Evolutionary conservation across 2,329 filamentous ascomycete genomes (phyloP).

Genomic region (Colletotrichum godetiae): DNA sequence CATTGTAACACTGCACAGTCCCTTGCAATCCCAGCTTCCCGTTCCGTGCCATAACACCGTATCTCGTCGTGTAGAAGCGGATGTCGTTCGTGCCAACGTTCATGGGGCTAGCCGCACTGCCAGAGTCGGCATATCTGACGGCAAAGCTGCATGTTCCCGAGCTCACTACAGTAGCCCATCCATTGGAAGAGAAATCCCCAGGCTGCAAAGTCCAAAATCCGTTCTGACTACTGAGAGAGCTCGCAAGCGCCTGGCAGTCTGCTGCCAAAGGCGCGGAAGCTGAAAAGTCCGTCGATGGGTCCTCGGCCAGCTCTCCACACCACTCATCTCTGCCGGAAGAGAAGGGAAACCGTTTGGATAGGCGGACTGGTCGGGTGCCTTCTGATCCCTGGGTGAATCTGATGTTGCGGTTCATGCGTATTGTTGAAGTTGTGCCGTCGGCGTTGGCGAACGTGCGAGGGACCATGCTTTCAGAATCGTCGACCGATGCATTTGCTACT

Average conservation of each 20-base stretch:
- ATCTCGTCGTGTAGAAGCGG: constrained; percentile 29
- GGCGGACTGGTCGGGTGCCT: constrained; percentile 8
- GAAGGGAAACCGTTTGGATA: constrained; percentile 19
- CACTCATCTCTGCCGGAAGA: constrained; percentile 32
- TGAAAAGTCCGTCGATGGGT: constrained; percentile 22
- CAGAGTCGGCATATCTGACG: constrained; percentile 10
- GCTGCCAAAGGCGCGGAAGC: constrained; percentile 23
- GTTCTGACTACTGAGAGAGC: background rate
- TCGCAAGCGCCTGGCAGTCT: constrained; percentile 24
- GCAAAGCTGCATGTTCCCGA: constrained; percentile 34
- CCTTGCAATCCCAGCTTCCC: constrained; percentile 29
- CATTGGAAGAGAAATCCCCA: constrained; percentile 19
- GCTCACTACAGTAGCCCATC: constrained; percentile 28
- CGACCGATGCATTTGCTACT: background rate
- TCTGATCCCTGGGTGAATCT: constrained; percentile 14
- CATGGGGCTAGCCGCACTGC: constrained; percentile 5
- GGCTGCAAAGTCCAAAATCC: constrained; percentile 32
- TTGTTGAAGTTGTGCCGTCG: constrained; percentile 1
- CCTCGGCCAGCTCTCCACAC: constrained; percentile 32
- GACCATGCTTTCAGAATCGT: background rate
- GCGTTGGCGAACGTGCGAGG: background rate
- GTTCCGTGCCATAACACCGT: constrained; percentile 8
- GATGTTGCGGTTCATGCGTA: constrained; percentile 9
- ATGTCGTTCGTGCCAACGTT: constrained; percentile 35
- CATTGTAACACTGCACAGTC: constrained; percentile 29